Evolutionary conservation across 495 filamentous ascomycete species (phyloP), one percentile per base, ranked within the genome.

Genomic region (Echria macrotheca): DNA sequence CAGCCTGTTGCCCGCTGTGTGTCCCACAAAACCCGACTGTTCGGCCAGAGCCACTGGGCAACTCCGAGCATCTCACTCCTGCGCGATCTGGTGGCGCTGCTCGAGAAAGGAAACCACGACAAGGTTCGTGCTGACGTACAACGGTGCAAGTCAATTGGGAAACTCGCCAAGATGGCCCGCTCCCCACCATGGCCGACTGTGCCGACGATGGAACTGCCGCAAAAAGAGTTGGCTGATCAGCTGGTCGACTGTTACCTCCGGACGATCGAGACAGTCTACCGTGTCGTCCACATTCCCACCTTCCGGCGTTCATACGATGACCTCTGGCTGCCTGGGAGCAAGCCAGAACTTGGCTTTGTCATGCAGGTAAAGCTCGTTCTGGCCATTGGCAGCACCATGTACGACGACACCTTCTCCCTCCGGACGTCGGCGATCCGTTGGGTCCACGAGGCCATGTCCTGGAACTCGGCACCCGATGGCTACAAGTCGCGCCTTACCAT

Each of bases 31-130:
- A 68, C 65, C 0, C 69, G 78, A 0, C 35, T 75, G 3, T 77
- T 80, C 55, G 79, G 78, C 0, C 76, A 76, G 43, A 80, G 74
- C 43, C 76, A 81, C 56, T 83, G 75, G 78, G 61, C 77, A 8
- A 73, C 66, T 5, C 44, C 31, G 2, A 17, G 44, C 31, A 36
- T 46, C 44, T 15, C 19, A 2, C 29, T 46, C 14, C 36, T 35
- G 19, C 49, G 51, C 29, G 62, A 64, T 31, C 59, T 67, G 35
- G 62, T 70, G 53, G 57, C 49, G 22, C 38, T 6, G 52, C 3
- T 54, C 44, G 24, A 29, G 49, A 15, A 12, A 54, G 18, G 39
- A 41, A 32, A 23, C 33, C 47, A 9, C 38, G 35, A 15, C 21
- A 54, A 14, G 40, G n/a, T 19, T 22, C n/a, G 48, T 18, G 25